Percentiles rank a stretch among this genome's conserved stretches.
These are phyloP conservation scores for Auricularia auricula-judae DNA, from an alignment of 768 basidiomycete species.

Conservation along the genomic window DNA sequence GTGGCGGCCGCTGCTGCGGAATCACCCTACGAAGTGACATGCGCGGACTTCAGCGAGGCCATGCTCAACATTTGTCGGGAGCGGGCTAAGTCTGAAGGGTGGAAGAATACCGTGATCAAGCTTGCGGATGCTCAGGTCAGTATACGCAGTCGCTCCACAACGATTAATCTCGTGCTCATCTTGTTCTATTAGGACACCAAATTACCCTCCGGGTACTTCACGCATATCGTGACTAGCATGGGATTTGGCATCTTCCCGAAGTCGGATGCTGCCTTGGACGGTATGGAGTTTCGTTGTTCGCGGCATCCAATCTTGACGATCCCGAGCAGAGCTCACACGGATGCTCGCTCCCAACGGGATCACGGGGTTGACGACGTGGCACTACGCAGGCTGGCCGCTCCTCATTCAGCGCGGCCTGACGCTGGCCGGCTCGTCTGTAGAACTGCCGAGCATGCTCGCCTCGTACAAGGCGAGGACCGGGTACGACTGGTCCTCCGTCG, in stretches of 20 bases:
- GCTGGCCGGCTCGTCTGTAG: background rate
- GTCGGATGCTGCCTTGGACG: background rate
- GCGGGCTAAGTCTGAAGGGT: background rate
- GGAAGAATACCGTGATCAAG: background rate
- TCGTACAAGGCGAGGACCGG: background rate
- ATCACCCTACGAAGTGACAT: background rate
- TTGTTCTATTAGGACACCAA: background rate
- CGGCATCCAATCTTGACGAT: background rate
- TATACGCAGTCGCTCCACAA: background rate
- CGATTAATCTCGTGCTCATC: background rate
- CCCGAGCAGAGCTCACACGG: background rate
- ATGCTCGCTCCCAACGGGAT: background rate
- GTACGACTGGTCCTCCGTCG: slow-evolving; percentile 1
- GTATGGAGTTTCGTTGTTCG: background rate
- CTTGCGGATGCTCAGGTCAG: background rate
- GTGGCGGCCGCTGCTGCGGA: background rate
- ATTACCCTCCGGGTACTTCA: background rate
- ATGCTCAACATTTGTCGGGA: background rate
- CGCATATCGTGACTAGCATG: background rate
- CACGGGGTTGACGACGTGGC: background rate
- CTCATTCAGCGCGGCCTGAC: background rate
- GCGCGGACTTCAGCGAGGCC: background rate
- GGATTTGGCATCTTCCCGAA: background rate
- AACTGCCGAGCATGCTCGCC: background rate
- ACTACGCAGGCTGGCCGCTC: background rate